Evolutionary conservation across 345 rosid species (phyloP).

Genomic region (Corchorus capsularis): DNA sequence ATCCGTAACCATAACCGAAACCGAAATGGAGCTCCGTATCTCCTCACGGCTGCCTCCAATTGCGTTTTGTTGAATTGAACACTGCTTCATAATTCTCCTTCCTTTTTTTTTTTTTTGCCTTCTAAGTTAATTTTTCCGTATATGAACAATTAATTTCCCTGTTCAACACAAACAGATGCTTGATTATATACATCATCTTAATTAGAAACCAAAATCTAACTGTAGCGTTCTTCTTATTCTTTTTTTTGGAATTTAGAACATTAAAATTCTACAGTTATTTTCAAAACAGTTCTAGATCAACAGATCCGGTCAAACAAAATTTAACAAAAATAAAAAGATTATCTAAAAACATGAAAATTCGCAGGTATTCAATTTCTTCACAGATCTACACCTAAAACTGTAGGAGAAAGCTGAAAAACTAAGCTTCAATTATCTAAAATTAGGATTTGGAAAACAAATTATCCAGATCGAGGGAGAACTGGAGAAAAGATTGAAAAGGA

Average conservation of each 20-base stretch:
- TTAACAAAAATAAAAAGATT: not conserved
- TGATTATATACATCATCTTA: not conserved
- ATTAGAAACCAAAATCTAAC: constrained; percentile 5
- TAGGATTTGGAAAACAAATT: not conserved
- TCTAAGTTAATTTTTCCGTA: not conserved
- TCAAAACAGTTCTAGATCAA: not conserved
- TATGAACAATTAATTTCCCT: constrained; percentile 8
- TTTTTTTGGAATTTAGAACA: not conserved
- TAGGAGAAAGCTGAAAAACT: not conserved
- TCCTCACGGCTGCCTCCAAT: constrained; percentile 13
- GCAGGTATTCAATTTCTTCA: not conserved
- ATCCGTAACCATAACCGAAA: constrained; percentile 15
- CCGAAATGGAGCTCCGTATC: not conserved
- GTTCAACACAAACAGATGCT: not conserved
- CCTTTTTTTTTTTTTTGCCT: not conserved
- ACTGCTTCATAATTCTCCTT: constrained; percentile 5
- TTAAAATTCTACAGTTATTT: not conserved
- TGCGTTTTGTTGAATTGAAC: constrained; percentile 14
- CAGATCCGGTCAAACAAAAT: constrained; percentile 35
- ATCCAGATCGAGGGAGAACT: constrained; percentile 2
- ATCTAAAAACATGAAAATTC: not conserved
- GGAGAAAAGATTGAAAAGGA: not conserved
- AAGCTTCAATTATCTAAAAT: not conserved
- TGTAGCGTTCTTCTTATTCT: not conserved
- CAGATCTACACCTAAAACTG: not conserved